A percentile compares a stretch with the other conserved stretches of the same genome.
Evolutionary conservation across 169 alveolate species (phyloP).

Genomic region (Cystoisospora suis): DNA sequence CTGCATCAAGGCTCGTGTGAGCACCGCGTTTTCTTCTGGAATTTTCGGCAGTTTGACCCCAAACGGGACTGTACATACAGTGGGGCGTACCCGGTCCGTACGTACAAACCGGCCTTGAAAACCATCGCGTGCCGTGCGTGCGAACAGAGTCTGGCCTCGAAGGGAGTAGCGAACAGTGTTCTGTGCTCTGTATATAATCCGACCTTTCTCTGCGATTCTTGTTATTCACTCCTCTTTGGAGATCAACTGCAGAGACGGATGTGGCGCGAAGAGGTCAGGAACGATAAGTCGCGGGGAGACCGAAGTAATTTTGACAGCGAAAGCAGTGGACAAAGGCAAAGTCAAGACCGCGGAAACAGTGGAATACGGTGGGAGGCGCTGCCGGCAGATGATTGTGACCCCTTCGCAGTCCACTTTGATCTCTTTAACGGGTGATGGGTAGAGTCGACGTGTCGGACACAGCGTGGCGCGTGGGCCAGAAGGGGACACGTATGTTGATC

Average conservation of each 20-base stretch:
- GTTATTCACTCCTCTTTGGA: conserved; percentile 11
- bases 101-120: conserved; percentile 47
- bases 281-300: neutral
- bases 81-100: conserved; percentile 65
- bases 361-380: neutral
- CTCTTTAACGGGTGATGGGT: neutral
- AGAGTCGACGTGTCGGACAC: neutral
- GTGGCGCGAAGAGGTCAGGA: neutral
- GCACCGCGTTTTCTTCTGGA: conserved; percentile 69
- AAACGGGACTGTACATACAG: conserved; percentile 60
- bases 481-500: neutral
- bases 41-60: conserved; percentile 62
- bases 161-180: conserved; percentile 16
- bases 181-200: conserved; percentile 15
- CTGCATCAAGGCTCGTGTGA: conserved; percentile 75
- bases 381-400: neutral
- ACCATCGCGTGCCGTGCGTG: conserved; percentile 29
- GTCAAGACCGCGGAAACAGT: neutral
- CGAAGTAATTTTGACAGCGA: neutral
- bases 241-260: neutral
- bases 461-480: conserved; percentile 28
- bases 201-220: neutral
- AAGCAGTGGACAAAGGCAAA: neutral
- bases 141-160: neutral
- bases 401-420: conserved; percentile 26